phyloP scores from a whole-genome alignment of 257 asterid species.

The Fraxinus anomala region DNA sequence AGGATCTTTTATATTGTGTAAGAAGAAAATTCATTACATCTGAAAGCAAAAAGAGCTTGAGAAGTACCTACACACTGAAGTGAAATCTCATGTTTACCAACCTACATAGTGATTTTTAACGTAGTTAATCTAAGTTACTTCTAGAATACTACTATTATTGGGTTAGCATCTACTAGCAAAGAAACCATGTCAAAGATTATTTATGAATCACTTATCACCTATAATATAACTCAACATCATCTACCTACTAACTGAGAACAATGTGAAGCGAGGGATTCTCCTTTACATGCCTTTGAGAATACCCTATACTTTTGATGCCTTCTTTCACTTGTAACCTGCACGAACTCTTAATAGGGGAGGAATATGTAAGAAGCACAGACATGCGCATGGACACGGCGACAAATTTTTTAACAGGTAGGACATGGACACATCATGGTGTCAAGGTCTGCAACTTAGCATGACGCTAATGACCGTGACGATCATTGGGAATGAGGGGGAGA shows the following conservation, averaged over 20 bases:
- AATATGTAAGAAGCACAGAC: no score
- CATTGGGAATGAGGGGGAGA: no score
- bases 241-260: neutral
- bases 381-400: no score
- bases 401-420: no score
- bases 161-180: neutral
- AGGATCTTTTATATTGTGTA: neutral
- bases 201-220: neutral
- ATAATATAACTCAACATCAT: neutral
- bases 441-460: no score
- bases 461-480: no score
- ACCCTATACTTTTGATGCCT: neutral
- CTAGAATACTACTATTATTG: neutral
- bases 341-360: no score
- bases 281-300: neutral
- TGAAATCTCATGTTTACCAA: neutral
- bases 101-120: no score
- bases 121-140: neutral
- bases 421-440: no score
- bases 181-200: neutral
- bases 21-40: conserved; percentile 3
- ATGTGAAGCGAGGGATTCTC: no score
- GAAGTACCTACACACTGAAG: neutral
- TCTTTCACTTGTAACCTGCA: neutral
- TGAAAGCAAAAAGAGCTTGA: conserved; percentile 14